Conservation (phyloP, 805 yeast species). For the Candida lessepsii region DNA sequence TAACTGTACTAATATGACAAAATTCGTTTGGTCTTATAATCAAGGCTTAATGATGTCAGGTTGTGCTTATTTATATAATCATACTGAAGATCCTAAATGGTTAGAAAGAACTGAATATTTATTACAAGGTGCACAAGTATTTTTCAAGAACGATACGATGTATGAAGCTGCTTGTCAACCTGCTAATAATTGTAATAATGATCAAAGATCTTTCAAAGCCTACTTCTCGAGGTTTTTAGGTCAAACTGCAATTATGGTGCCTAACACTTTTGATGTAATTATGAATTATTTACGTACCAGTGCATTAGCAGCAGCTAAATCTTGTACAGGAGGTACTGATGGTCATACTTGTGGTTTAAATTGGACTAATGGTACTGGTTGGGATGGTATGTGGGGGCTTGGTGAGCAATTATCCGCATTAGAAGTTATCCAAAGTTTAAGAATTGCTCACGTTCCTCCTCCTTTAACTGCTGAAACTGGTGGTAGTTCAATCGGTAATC, state of each 20-base stretch:
- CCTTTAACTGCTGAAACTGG: constrained; percentile 68
- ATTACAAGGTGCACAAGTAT: constrained; percentile 53
- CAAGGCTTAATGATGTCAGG: constrained; percentile 80
- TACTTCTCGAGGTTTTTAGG: constrained; percentile 75
- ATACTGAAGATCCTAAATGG: constrained; percentile 70
- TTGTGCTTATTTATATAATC: constrained; percentile 74
- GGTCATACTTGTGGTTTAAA: constrained; percentile 73
- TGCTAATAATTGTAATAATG: constrained; percentile 65
- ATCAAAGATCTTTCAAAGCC: constrained; percentile 92
- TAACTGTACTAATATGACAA: constrained; percentile 63
- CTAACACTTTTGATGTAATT: constrained; percentile 51
- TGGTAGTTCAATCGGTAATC: constrained; percentile 67
- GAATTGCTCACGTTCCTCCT: constrained; percentile 42
- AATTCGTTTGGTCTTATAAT: constrained; percentile 82
- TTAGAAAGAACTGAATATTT: constrained; percentile 54
- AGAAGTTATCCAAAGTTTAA: constrained; percentile 55
- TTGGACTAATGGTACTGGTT: constrained; percentile 54
- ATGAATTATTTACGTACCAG: constrained; percentile 40
- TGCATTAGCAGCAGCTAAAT: constrained; percentile 59
- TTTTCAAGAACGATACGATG: constrained; percentile 56
- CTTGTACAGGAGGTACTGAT: constrained; percentile 74
- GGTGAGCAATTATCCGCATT: constrained; percentile 80
- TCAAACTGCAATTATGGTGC: constrained; percentile 68
- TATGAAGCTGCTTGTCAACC: constrained; percentile 85
- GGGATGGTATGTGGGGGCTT: constrained; percentile 69